A percentile compares a stretch with the other conserved stretches of the same genome.
phyloP scores from a whole-genome alignment of 2,329 filamentous ascomycete species.

The Exophiala aquamarina region DNA sequence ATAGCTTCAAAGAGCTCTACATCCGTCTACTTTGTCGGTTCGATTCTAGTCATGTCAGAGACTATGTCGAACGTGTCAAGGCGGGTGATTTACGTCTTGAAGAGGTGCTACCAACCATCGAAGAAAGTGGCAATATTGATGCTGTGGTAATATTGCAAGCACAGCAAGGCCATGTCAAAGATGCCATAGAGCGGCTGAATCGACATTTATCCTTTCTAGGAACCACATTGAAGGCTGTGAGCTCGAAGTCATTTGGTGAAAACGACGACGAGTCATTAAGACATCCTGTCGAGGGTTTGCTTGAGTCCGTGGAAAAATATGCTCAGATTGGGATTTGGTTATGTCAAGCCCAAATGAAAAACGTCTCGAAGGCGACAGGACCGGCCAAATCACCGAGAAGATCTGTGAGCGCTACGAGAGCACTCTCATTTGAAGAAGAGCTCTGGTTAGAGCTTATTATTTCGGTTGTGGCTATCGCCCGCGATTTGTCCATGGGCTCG shows the following conservation, averaged over 20 bases:
- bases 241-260: conserved; percentile 49
- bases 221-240: conserved; percentile 57
- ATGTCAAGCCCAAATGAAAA: conserved; percentile 74
- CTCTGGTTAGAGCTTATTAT: conserved; percentile 68
- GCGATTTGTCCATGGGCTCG: conserved; percentile 53
- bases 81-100: conserved; percentile 77
- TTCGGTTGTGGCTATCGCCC: conserved; percentile 62
- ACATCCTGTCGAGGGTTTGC: conserved; percentile 69
- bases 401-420: conserved; percentile 49
- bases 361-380: conserved; percentile 36
- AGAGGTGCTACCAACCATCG: conserved; percentile 79
- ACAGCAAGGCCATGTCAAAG: conserved; percentile 76
- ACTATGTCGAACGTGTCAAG: conserved; percentile 76
- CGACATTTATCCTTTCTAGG: conserved; percentile 78
- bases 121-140: conserved; percentile 85
- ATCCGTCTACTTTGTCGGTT: conserved; percentile 89
- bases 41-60: conserved; percentile 76
- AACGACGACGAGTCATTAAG: conserved; percentile 59
- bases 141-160: conserved; percentile 90
- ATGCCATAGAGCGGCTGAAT: conserved; percentile 83
- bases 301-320: conserved; percentile 82
- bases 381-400: conserved; percentile 38
- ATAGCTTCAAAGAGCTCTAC: conserved; percentile 75
- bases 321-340: conserved; percentile 92
- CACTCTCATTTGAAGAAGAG: conserved; percentile 60